phyloP scores from a whole-genome alignment of 345 rosid genomes.

The Populus ilicifolia region DNA sequence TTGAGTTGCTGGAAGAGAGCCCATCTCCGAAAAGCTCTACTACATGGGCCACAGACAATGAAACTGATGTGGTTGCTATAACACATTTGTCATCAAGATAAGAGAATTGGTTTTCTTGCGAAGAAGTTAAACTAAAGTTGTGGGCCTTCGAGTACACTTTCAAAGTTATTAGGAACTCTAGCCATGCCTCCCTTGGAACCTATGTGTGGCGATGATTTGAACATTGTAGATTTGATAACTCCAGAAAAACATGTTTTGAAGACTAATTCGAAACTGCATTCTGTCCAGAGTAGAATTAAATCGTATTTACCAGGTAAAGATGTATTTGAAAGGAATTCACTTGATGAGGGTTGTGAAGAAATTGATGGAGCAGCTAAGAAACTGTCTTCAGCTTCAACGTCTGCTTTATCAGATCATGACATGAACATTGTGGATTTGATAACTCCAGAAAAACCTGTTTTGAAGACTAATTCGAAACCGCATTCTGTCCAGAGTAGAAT shows the following conservation, averaged over 20 bases:
- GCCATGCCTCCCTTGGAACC: constrained; percentile 27
- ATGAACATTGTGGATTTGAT: constrained; percentile 24
- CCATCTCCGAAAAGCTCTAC: constrained; percentile 77
- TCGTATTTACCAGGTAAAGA: constrained; percentile 21
- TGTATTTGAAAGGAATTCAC: constrained; percentile 22
- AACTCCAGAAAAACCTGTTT: constrained; percentile 46
- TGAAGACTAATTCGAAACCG: constrained; percentile 18
- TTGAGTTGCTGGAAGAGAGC: constrained; percentile 91
- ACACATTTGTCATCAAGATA: constrained; percentile 64
- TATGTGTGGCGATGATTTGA: constrained; percentile 21
- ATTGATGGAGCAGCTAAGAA: constrained; percentile 57
- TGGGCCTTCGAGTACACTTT: constrained; percentile 71
- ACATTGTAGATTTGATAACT: constrained; percentile 34
- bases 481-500: constrained; percentile 40
- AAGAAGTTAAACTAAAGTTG: constrained; percentile 45
- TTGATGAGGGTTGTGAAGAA: constrained; percentile 30
- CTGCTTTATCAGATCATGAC: constrained; percentile 37
- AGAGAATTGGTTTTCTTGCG: constrained; percentile 66
- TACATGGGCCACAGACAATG: constrained; percentile 61
- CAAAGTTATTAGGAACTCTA: constrained; percentile 73
- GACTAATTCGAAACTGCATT: constrained; percentile 28
- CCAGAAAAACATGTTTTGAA: constrained; percentile 38
- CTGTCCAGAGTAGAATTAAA: constrained; percentile 34
- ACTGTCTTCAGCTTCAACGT: constrained; percentile 61
- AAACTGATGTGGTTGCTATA: constrained; percentile 33